Base-by-base conservation (phyloP, 73 alveolate genomes). In the Stentor roeselii region DNA sequence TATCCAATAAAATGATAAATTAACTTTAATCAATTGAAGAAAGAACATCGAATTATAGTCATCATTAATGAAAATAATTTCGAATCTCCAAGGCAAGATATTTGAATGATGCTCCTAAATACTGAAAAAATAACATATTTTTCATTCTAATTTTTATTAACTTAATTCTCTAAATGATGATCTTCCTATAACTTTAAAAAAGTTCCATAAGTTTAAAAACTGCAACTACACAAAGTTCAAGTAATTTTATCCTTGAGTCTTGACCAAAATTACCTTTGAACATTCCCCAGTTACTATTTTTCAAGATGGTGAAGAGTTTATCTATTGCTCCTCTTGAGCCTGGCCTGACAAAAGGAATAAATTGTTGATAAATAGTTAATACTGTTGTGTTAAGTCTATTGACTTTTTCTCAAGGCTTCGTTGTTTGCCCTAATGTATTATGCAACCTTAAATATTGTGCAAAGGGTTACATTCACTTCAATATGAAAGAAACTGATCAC, bases 81-180 rank as follows among this genome's bases (percentile, higher is more conserved):
- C n/a, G n/a, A n/a, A n/a, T 76, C 95, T 87, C 98, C 98, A 95
- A 74, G 98, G 96, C 59, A 95, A 85, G 35, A 91, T 86, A 88
- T 95, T 93, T 38, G 97, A 88, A 82, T 95, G 93, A 60, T 95
- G 99, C 83, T 95, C 99, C 89, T 83, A 93, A 59, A 90, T 84
- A n/a, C 97, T 86, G 86, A 91, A 78, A 85, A 95, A 93, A n/a
- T n/a, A 1, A 95, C 93, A 21, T 92, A 40, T 27, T 36, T 36
- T 0, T 14, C 21, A 67, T 67, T n/a, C 14, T 67, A 14, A 27
- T 21, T 32, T 67, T 32, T 67, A 21, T 34, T 67, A 27, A 0
- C 37, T 27, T 14, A 34, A 67, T 67, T 67, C 34, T 27, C 37
- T 2, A 11, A 0, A 1, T 67, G 80, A 11, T 14, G 21, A 1